Evolutionary conservation across 352 stramenopile species (phyloP).

Genomic region (Globisporangium polare): DNA sequence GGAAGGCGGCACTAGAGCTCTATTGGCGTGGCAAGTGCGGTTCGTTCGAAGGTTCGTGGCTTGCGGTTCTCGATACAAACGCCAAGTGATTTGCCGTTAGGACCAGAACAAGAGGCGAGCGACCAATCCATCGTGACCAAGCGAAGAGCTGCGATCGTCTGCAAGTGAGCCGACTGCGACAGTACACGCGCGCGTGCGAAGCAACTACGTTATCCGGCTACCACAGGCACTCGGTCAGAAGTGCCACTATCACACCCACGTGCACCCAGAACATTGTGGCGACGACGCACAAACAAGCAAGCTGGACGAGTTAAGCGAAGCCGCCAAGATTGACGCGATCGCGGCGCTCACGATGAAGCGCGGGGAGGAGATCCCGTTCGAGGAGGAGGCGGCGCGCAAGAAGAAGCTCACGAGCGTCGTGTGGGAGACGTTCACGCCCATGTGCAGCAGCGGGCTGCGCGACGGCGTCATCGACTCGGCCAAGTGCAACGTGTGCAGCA

Average conservation of each 20-base stretch:
- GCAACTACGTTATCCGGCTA: neutral
- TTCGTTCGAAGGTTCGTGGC: neutral
- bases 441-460: constrained; percentile 55
- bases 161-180: neutral
- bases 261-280: neutral
- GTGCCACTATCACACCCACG: too few relatives aligned
- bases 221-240: neutral
- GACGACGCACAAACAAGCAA: constrained; percentile 9
- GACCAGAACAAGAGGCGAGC: too few relatives aligned
- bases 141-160: neutral
- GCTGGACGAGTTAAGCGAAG: constrained; percentile 23
- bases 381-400: constrained; percentile 61
- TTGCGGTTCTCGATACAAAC: constrained; percentile 15
- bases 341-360: constrained; percentile 46
- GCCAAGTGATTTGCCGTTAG: constrained; percentile 7
- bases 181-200: neutral
- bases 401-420: constrained; percentile 84
- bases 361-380: constrained; percentile 52
- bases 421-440: constrained; percentile 78
- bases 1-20: neutral
- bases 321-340: constrained; percentile 38
- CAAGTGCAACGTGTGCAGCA: constrained; percentile 71
- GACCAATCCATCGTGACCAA: neutral
- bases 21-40: neutral
- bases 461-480: constrained; percentile 70